Percentiles rank a stretch among this genome's conserved stretches.
Conservation (phyloP, 345 rosid genomes). For the Gossypioides kirkii region DNA sequence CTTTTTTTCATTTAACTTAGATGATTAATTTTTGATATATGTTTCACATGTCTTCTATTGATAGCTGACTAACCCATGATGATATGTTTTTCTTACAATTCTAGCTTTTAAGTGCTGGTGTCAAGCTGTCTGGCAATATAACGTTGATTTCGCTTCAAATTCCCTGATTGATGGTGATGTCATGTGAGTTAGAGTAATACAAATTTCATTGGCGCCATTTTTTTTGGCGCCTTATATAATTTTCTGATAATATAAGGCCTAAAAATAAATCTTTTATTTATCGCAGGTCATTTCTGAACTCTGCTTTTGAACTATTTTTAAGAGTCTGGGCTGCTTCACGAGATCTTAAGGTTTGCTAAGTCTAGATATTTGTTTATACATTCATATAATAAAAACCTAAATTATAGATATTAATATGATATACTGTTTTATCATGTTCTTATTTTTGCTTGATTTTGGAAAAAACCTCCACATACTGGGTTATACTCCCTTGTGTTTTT, state of each 20-base stretch:
- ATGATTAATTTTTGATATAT: not conserved
- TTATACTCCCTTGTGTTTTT: not conserved
- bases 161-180: slow-evolving; percentile 76
- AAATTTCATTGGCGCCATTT: slow-evolving; percentile 20
- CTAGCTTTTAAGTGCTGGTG: slow-evolving; percentile 97
- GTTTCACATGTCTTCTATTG: slow-evolving; percentile 7
- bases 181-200: slow-evolving; percentile 64
- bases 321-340: slow-evolving; percentile 92
- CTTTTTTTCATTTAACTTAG: not conserved
- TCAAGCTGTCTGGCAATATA: slow-evolving; percentile 79
- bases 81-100: slow-evolving; percentile 23
- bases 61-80: slow-evolving; percentile 20
- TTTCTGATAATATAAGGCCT: slow-evolving; percentile 5
- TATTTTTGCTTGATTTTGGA: slow-evolving; percentile 6
- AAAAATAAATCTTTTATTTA: slow-evolving; percentile 21
- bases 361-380: not conserved
- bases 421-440: not conserved
- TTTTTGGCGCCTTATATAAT: slow-evolving; percentile 17
- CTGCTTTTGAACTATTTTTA: slow-evolving; percentile 90
- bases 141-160: slow-evolving; percentile 52
- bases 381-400: not conserved
- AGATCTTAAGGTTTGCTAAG: slow-evolving; percentile 68
- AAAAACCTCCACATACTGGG: not conserved
- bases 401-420: not conserved
- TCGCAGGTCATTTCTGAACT: slow-evolving; percentile 84